Evolutionary conservation across 1,139 yeast species (phyloP), one percentile per base, ranked within the genome.

Genomic region (Geotrichum candidum): DNA sequence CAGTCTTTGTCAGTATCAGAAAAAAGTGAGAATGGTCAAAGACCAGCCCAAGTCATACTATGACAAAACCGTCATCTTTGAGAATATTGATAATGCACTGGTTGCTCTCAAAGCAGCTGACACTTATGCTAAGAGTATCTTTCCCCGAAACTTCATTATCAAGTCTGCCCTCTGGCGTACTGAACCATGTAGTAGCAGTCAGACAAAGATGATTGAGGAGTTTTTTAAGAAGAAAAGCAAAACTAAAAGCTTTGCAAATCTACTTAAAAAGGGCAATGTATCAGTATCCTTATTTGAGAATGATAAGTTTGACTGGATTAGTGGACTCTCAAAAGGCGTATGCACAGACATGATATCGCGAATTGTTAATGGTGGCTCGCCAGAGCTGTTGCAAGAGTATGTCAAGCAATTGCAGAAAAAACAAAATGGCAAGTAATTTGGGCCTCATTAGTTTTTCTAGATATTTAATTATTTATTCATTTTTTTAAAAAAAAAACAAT

Each of bases 41-140:
- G 48, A 18, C 6, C 22, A 41, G 48, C 23, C 22, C 2, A 41
- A 41, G 18, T 4, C 48, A 41, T 41, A 41, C 51, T 18, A 25
- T 57, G 57, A 35, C 52, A n/a, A 57, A 58, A 41, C 48, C 51
- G 54, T 27, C n/a, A 54, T 57, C 18, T 67, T 65, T 56, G 61
- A 61, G 5, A 56, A 61, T 23, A 60, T 64, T n/a, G 60, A 33
- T 10, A 50, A 62, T 25, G 54, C 67, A 23, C 63, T 59, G 29
- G 58, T 63, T 4, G 72, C 72, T 38, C 54, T 70, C 18, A 60
- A 64, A 38, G 68, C 69, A 6, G 70, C 69, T 15, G 72, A 70
- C 48, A 61, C 64, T 1, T 62, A 57, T 54, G 69, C 68, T 2
- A 52, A 55, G 10, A 60, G 60, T 22, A 51, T 57, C 18, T 66